Percentiles rank a stretch among this genome's conserved stretches.
These are phyloP conservation scores for Nicotiana tomentosiformis DNA, from an alignment of 257 asterid species.

Conservation along the genomic window DNA sequence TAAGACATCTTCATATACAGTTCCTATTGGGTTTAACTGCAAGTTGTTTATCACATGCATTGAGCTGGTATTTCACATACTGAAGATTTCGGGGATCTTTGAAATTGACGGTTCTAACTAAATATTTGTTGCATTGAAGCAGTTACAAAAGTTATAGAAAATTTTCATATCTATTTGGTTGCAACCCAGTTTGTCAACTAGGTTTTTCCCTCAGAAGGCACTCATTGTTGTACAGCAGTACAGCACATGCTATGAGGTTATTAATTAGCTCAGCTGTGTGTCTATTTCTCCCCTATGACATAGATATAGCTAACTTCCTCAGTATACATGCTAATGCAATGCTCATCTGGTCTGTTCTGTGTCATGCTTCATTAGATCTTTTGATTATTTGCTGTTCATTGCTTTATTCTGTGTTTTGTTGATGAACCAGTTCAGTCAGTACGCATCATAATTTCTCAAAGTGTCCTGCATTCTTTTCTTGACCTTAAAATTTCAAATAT, in stretches of 20 bases:
- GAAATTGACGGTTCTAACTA: neutral
- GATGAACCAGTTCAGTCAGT: neutral
- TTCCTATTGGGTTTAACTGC: neutral
- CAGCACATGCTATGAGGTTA: neutral
- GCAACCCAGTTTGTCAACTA: neutral
- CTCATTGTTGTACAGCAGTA: neutral
- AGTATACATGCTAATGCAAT: neutral
- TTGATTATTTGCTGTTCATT: conserved; percentile 1
- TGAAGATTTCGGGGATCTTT: neutral
- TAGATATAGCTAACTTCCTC: neutral
- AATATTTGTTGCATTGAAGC: neutral
- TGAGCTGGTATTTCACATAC: neutral
- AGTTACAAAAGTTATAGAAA: neutral
- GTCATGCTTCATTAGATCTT: neutral
- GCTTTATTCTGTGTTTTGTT: neutral
- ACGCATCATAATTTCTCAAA: neutral
- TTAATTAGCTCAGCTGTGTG: neutral
- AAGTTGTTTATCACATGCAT: neutral
- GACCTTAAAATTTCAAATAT: neutral
- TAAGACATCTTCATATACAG: too few relatives aligned
- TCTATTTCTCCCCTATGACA: neutral
- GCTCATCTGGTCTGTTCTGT: conserved; percentile 2
- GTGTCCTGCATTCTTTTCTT: neutral
- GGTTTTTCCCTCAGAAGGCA: neutral
- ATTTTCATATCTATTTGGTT: neutral